A percentile compares a stretch with the other conserved stretches of the same genome.
phyloP scores from a whole-genome alignment of 2,329 filamentous ascomycete genomes.

The Colletotrichum acutatum region DNA sequence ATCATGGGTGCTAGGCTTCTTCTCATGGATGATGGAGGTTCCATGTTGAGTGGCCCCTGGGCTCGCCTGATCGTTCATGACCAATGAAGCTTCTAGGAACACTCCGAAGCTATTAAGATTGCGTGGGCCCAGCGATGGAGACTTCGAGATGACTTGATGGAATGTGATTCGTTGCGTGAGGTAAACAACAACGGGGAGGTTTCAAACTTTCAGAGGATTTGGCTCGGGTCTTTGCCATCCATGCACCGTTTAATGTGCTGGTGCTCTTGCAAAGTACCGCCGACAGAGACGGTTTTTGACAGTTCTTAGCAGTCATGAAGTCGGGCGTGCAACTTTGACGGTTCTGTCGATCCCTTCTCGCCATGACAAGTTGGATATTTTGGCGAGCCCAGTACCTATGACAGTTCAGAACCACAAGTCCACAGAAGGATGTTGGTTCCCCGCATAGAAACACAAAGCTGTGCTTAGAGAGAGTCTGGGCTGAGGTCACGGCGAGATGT shows the following conservation, averaged over 20 bases:
- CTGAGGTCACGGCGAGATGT: background rate
- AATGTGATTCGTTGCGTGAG: background rate
- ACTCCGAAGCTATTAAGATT: constrained; percentile 6
- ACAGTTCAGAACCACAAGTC: background rate
- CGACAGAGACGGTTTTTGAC: background rate
- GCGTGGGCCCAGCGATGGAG: background rate
- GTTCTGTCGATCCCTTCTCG: background rate
- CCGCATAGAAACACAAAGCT: background rate
- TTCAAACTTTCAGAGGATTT: background rate
- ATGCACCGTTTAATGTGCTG: background rate
- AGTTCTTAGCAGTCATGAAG: background rate
- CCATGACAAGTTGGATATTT: too few relatives aligned
- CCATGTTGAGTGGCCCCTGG: background rate
- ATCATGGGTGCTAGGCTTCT: background rate
- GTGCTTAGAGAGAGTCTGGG: background rate
- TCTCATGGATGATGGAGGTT: background rate
- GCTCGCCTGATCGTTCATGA: background rate
- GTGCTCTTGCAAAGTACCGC: background rate
- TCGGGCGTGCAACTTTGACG: background rate
- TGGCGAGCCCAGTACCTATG: background rate
- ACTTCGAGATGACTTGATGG: background rate
- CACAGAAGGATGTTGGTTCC: background rate
- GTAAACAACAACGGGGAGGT: background rate
- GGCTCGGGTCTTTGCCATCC: background rate
- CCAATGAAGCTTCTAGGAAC: constrained; percentile 6